These are phyloP conservation scores for Fusarium sp. DNA, from an alignment of 2,329 filamentous ascomycete species.

Conservation along the genomic window DNA sequence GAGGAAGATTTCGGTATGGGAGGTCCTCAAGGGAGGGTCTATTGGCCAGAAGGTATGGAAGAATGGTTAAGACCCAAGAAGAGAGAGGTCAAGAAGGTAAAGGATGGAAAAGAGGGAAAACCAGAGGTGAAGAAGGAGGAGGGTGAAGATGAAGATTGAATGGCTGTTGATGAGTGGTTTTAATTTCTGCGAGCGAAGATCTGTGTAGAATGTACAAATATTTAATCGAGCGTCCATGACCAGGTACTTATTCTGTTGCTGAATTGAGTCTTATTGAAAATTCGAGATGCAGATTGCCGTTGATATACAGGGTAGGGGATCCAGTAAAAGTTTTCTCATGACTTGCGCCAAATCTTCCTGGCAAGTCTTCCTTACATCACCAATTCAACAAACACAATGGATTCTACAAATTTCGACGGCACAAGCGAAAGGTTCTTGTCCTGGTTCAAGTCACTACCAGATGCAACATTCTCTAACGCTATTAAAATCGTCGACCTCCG, in stretches of 20 bases:
- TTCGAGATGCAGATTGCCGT: background rate
- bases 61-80: slow-evolving; percentile 89
- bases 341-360: background rate
- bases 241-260: background rate
- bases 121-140: slow-evolving; percentile 34
- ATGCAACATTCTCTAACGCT: slow-evolving; percentile 63
- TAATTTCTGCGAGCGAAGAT: too few relatives aligned
- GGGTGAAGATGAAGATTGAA: background rate
- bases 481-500: slow-evolving; percentile 66
- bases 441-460: slow-evolving; percentile 65
- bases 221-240: too few relatives aligned
- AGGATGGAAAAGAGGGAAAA: slow-evolving; percentile 47
- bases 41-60: slow-evolving; percentile 91
- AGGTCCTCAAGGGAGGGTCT: slow-evolving; percentile 82
- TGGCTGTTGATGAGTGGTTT: background rate
- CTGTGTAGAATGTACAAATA: background rate
- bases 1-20: slow-evolving; percentile 87
- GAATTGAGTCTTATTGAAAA: background rate
- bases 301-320: slow-evolving; percentile 12
- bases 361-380: background rate
- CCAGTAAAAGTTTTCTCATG: slow-evolving; percentile 31
- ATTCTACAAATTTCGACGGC: slow-evolving; percentile 52
- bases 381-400: slow-evolving; percentile 5
- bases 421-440: slow-evolving; percentile 59
- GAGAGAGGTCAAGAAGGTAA: slow-evolving; percentile 66